phyloP scores from a whole-genome alignment of 78 protist genomes.

The Dictyostelium brefeldianum region DNA sequence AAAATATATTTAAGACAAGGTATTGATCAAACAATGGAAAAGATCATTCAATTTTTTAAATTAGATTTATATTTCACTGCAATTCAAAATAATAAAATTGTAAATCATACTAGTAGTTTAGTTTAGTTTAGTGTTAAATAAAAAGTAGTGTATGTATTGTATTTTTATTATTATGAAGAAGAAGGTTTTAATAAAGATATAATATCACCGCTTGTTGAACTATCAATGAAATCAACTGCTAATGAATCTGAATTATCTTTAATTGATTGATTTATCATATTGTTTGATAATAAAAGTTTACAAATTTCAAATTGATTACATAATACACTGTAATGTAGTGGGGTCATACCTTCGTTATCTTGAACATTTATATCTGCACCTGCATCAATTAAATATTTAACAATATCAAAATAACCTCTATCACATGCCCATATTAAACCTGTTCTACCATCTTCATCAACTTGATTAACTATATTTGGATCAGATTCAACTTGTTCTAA shows the following conservation, averaged over 20 bases:
- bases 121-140: too few species aligned
- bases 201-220: background rate
- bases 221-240: background rate
- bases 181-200: background rate
- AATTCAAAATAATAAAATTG: too few species aligned
- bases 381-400: background rate
- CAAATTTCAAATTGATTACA: constrained; percentile 30
- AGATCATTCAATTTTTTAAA: too few species aligned
- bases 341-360: constrained; percentile 67
- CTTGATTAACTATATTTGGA: constrained; percentile 7
- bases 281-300: background rate
- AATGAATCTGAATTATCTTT: background rate
- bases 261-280: background rate
- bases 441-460: constrained; percentile 48
- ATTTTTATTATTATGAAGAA: background rate
- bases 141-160: background rate
- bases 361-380: constrained; percentile 35
- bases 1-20: too few species aligned
- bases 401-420: constrained; percentile 47
- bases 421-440: constrained; percentile 65
- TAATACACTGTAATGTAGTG: constrained; percentile 50
- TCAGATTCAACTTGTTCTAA: constrained; percentile 4
- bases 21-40: too few species aligned
- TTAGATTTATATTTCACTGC: too few species aligned
- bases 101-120: too few species aligned